Evolutionary conservation across 371 early-diverging fungal species (phyloP).

Genomic region (Haplosporangium sp.): DNA sequence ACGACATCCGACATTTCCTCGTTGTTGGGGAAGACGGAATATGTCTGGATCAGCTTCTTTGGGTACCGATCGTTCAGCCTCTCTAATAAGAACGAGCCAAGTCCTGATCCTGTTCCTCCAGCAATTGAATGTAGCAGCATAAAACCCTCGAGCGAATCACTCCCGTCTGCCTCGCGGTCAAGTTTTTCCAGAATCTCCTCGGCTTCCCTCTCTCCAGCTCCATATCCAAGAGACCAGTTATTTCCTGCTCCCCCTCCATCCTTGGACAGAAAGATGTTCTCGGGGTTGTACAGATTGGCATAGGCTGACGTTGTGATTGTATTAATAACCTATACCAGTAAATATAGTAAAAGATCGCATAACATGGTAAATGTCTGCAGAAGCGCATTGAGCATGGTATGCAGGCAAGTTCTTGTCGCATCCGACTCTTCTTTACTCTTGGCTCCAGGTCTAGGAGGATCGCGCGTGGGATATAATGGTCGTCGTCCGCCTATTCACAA

Average conservation of each 20-base stretch:
- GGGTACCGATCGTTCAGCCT: conserved; percentile 95
- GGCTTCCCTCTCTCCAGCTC: conserved; percentile 78
- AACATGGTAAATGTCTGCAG: neutral
- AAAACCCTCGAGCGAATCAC: conserved; percentile 93
- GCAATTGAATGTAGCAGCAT: conserved; percentile 94
- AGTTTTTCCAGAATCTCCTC: conserved; percentile 94
- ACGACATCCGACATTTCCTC: conserved; percentile 98
- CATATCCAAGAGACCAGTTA: conserved; percentile 94
- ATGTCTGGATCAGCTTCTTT: conserved; percentile 98
- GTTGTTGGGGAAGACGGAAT: conserved; percentile 99
- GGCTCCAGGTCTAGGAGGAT: conserved; percentile 95
- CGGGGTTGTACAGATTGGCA: conserved; percentile 89
- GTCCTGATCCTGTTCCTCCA: conserved; percentile 97
- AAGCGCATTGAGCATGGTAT: neutral
- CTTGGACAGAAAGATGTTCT: conserved; percentile 88
- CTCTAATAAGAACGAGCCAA: conserved; percentile 93
- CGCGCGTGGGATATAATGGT: conserved; percentile 94
- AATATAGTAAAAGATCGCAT: neutral
- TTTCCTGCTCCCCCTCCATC: conserved; percentile 98
- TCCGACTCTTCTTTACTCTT: conserved; percentile 69
- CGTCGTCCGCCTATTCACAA: conserved; percentile 85
- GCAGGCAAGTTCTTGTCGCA: too few species aligned
- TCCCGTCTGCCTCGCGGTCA: conserved; percentile 94
- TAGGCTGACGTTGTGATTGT: conserved; percentile 77
- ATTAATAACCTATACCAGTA: conserved; percentile 71